Conservation (phyloP, 225 moss, liverwort and hornwort genomes). For the Bryum argenteum region DNA sequence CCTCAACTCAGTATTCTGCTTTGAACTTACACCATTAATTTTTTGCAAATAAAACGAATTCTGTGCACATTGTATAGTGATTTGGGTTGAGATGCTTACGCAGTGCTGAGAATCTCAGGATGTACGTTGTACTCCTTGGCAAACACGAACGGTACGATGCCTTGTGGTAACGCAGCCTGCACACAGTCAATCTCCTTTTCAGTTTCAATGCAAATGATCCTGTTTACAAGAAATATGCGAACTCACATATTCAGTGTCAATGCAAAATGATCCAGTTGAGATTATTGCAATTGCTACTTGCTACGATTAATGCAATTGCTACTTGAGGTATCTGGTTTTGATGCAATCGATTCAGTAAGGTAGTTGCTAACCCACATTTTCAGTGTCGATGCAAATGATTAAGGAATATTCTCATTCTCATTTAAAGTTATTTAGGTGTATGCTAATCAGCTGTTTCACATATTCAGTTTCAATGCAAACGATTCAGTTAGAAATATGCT, state of each 20-base stretch:
- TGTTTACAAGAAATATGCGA: too few relatives aligned
- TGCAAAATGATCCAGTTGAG: neutral
- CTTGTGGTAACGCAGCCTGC: conserved; percentile 96
- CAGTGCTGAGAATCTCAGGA: conserved; percentile 90
- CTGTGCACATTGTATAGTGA: neutral
- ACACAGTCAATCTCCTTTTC: neutral
- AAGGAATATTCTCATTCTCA: too few relatives aligned
- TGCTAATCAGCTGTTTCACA: too few relatives aligned
- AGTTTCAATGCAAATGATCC: neutral
- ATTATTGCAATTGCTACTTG: too few relatives aligned
- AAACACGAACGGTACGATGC: conserved; percentile 98
- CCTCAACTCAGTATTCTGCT: neutral
- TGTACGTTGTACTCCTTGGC: conserved; percentile 98
- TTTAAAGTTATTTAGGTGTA: too few relatives aligned
- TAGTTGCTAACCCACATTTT: too few relatives aligned
- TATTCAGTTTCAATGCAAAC: too few relatives aligned
- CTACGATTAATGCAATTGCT: too few relatives aligned
- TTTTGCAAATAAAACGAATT: neutral
- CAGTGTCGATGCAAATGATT: too few relatives aligned
- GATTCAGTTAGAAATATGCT: too few relatives aligned
- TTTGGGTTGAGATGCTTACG: conserved; percentile 47
- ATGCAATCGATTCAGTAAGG: too few relatives aligned
- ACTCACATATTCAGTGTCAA: neutral
- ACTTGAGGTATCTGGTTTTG: too few relatives aligned
- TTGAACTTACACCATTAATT: neutral